Conservation (phyloP, 2,329 filamentous ascomycete genomes). For the Beauveria scarabaeidicola region DNA sequence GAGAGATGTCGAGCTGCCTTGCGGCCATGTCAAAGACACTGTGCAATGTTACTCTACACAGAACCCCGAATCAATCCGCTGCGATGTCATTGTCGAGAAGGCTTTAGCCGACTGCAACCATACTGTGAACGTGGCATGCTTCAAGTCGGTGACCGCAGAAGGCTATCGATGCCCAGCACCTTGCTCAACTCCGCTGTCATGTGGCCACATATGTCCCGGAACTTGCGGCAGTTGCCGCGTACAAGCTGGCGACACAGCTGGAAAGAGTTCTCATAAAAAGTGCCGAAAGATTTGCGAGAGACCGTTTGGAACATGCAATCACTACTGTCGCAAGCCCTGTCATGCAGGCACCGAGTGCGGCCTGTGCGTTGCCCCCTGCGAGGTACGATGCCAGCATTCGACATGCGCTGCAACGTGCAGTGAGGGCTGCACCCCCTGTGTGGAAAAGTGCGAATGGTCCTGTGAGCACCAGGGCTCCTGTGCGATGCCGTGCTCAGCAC, state of each 20-base stretch:
- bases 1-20: slow-evolving; percentile 15
- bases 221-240: slow-evolving; percentile 10
- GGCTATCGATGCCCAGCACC: slow-evolving; percentile 5
- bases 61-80: background rate
- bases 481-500: slow-evolving; percentile 51
- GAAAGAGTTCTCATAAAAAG: slow-evolving; percentile 27
- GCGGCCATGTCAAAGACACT: slow-evolving; percentile 13
- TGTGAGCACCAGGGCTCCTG: slow-evolving; percentile 42
- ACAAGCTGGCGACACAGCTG: slow-evolving; percentile 13
- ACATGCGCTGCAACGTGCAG: slow-evolving; percentile 42
- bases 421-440: slow-evolving; percentile 53
- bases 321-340: slow-evolving; percentile 35
- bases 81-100: slow-evolving; percentile 7
- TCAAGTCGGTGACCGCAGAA: slow-evolving; percentile 3
- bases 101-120: slow-evolving; percentile 10
- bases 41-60: slow-evolving; percentile 10
- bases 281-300: slow-evolving; percentile 35
- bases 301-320: slow-evolving; percentile 44
- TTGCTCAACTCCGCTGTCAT: slow-evolving; percentile 26
- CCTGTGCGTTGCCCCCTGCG: slow-evolving; percentile 52
- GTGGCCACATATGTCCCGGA: slow-evolving; percentile 26
- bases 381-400: slow-evolving; percentile 48
- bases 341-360: slow-evolving; percentile 13
- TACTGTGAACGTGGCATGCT: slow-evolving; percentile 3
- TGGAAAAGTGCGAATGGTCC: slow-evolving; percentile 42